Evolutionary conservation across 2,329 filamentous ascomycete species (phyloP).

Genomic region (Leptodontidium sp.): DNA sequence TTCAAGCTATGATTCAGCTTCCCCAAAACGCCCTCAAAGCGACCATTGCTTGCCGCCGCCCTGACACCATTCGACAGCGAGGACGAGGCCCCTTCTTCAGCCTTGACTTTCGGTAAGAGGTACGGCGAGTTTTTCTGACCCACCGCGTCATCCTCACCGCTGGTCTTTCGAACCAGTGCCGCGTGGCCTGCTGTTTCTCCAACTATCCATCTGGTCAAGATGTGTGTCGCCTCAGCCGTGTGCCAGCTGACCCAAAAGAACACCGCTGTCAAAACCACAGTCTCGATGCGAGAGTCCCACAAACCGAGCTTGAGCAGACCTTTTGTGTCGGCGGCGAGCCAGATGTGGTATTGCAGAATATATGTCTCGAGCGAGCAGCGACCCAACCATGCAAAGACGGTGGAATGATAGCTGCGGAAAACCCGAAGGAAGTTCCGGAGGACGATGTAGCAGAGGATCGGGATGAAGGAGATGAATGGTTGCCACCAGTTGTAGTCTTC

Average conservation of each 20-base stretch:
- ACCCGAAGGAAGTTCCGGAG: conserved; percentile 58
- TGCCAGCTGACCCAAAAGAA: conserved; percentile 54
- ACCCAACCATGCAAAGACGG: conserved; percentile 62
- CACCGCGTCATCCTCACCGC: conserved; percentile 7
- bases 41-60: background rate
- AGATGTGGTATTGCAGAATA: conserved; percentile 67
- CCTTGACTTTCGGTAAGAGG: conserved; percentile 21
- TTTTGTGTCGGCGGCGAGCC: conserved; percentile 65
- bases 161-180: background rate
- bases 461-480: conserved; percentile 61
- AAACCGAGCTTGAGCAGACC: conserved; percentile 54
- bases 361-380: conserved; percentile 66
- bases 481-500: conserved; percentile 59
- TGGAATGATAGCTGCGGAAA: conserved; percentile 55
- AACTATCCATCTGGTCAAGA: conserved; percentile 51
- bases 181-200: conserved; percentile 20
- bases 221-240: conserved; percentile 49
- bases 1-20: conserved; percentile 17
- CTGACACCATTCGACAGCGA: background rate
- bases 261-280: conserved; percentile 50
- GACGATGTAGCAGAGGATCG: conserved; percentile 60
- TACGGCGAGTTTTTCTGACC: conserved; percentile 27
- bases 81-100: background rate
- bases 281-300: conserved; percentile 48
- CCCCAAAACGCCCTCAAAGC: background rate